Conservation (phyloP, 495 filamentous ascomycete genomes). For the Neurospora sp. region DNA sequence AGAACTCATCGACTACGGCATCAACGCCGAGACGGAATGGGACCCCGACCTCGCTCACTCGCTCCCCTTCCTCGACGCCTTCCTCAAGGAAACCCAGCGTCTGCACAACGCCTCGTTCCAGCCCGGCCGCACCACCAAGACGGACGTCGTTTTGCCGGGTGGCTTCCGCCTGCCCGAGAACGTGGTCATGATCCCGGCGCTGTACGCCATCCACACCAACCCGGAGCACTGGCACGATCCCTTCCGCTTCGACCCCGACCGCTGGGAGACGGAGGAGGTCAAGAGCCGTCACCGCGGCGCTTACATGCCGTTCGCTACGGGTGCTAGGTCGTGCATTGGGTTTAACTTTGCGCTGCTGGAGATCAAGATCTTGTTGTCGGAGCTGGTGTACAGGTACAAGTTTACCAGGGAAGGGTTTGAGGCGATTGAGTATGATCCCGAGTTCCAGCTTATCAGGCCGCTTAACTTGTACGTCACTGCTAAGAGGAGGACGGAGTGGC, state of each 20-base stretch:
- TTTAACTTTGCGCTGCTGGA: constrained; percentile 50
- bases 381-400: constrained; percentile 44
- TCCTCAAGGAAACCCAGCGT: constrained; percentile 48
- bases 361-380: constrained; percentile 40
- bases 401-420: constrained; percentile 31
- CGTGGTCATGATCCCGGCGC: constrained; percentile 35
- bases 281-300: constrained; percentile 32
- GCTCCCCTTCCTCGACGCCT: constrained; percentile 42
- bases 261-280: constrained; percentile 43
- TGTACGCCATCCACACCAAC: constrained; percentile 46
- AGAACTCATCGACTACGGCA: constrained; percentile 41
- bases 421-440: constrained; percentile 45
- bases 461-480: constrained; percentile 45
- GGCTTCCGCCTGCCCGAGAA: constrained; percentile 43
- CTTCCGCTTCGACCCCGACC: constrained; percentile 40
- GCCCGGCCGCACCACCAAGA: constrained; percentile 40
- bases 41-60: constrained; percentile 30
- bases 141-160: constrained; percentile 43
- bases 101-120: constrained; percentile 48
- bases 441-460: constrained; percentile 46
- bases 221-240: constrained; percentile 43
- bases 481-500: constrained; percentile 37
- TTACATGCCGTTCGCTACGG: constrained; percentile 45
- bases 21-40: constrained; percentile 21
- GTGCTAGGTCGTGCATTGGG: constrained; percentile 42